Evolutionary conservation across 192 early-diverging fungal species (phyloP).

Genomic region (Linnemannia schmuckeri): DNA sequence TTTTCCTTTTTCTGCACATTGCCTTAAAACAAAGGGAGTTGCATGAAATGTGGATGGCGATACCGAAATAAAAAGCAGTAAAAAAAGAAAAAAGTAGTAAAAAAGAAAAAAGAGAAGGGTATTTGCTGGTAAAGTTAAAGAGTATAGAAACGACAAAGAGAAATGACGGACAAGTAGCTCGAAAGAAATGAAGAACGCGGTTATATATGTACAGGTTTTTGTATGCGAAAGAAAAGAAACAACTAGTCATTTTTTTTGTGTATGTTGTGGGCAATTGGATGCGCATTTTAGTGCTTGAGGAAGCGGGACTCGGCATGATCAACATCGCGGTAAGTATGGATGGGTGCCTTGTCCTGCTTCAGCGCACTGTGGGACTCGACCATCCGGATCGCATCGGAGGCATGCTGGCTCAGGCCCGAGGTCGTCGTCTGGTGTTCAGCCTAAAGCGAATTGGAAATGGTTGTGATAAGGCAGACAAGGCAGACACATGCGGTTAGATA

Average conservation of each 20-base stretch:
- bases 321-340: slow-evolving; percentile 41
- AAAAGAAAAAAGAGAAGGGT: background rate
- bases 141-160: background rate
- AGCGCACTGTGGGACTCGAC: slow-evolving; percentile 47
- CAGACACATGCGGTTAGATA: slow-evolving; percentile 4
- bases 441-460: background rate
- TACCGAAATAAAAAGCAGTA: slow-evolving; percentile 1
- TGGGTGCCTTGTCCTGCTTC: slow-evolving; percentile 54
- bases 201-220: slow-evolving; percentile 28
- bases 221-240: background rate
- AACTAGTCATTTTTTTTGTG: background rate
- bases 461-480: background rate
- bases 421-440: slow-evolving; percentile 21
- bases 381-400: slow-evolving; percentile 52
- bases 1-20: background rate
- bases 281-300: slow-evolving; percentile 32
- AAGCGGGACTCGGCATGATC: slow-evolving; percentile 51
- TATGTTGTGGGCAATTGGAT: too few relatives aligned
- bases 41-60: background rate
- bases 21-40: background rate
- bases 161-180: too few relatives aligned
- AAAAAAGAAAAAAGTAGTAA: slow-evolving; percentile 10
- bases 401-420: slow-evolving; percentile 44
- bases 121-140: background rate
- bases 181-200: background rate